These are phyloP conservation scores for Cladobotryum mycophilum DNA, from an alignment of 2,329 filamentous ascomycete genomes.

Conservation along the genomic window DNA sequence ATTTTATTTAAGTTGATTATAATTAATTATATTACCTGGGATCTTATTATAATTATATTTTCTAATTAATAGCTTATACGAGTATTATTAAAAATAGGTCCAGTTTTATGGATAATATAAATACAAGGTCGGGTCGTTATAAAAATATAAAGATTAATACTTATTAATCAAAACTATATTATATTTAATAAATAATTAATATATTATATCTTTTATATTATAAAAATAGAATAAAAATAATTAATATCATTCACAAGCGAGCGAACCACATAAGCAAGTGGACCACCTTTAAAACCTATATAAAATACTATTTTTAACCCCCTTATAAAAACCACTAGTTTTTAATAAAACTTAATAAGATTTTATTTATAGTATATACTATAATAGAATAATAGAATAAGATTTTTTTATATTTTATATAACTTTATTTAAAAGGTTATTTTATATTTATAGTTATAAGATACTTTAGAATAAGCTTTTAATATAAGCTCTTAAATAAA, in stretches of 20 bases:
- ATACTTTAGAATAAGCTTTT: neutral
- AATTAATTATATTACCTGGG: no score
- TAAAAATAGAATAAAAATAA: neutral
- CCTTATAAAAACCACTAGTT: no score
- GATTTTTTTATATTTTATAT: neutral
- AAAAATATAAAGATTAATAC: neutral
- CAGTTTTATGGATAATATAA: no score
- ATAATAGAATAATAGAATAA: neutral
- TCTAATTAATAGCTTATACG: no score
- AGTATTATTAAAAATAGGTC: no score
- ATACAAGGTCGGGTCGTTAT: no score
- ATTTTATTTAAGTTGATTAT: no score
- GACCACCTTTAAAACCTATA: no score
- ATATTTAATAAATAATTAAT: neutral
- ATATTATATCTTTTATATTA: neutral
- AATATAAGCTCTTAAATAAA: neutral
- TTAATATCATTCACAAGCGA: neutral
- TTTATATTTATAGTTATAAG: neutral
- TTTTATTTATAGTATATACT: neutral
- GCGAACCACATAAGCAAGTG: no score
- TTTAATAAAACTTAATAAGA: no score
- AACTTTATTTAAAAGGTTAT: neutral
- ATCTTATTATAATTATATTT: no score
- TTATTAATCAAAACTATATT: neutral
- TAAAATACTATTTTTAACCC: no score